Conservation (phyloP, 352 stramenopile species). For the Globisporangium viniferum region DNA sequence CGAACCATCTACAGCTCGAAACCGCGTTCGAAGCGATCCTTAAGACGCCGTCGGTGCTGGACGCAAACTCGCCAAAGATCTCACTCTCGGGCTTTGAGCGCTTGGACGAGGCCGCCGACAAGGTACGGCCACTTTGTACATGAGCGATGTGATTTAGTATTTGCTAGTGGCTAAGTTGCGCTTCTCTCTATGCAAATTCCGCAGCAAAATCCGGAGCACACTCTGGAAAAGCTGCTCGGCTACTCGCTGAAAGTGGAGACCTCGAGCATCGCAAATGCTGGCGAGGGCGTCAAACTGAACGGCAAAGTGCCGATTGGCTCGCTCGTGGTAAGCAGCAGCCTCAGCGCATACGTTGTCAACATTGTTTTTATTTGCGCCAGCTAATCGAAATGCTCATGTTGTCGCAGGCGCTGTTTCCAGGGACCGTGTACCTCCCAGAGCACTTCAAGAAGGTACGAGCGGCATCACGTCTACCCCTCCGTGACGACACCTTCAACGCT, state of each 20-base stretch:
- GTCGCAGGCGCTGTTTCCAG: conserved; percentile 63
- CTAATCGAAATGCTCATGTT: background rate
- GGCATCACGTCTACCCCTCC: background rate
- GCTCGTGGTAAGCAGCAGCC: conserved; percentile 42
- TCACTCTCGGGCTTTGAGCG: conserved; percentile 68
- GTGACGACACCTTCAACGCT: background rate
- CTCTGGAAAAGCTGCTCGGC: conserved; percentile 56
- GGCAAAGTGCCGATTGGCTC: conserved; percentile 65
- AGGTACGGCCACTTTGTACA: background rate
- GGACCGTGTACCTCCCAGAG: conserved; percentile 79
- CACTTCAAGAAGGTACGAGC: conserved; percentile 76
- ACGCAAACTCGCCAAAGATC: conserved; percentile 35
- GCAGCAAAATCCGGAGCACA: conserved; percentile 33
- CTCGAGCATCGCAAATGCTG: conserved; percentile 59
- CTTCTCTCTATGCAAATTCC: conserved; percentile 5
- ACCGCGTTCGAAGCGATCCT: conserved; percentile 59
- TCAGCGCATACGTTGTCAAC: background rate
- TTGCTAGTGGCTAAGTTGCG: background rate
- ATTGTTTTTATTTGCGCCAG: background rate
- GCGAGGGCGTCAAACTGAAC: conserved; percentile 68
- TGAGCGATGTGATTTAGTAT: background rate
- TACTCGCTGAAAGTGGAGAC: conserved; percentile 68
- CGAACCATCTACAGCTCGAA: conserved; percentile 29
- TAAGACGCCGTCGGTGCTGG: conserved; percentile 38
- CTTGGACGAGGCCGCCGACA: conserved; percentile 19